A percentile compares a stretch with the other conserved stretches of the same genome.
phyloP scores from a whole-genome alignment of 2,329 filamentous ascomycete genomes.

The Phyllosticta citrichinensis region DNA sequence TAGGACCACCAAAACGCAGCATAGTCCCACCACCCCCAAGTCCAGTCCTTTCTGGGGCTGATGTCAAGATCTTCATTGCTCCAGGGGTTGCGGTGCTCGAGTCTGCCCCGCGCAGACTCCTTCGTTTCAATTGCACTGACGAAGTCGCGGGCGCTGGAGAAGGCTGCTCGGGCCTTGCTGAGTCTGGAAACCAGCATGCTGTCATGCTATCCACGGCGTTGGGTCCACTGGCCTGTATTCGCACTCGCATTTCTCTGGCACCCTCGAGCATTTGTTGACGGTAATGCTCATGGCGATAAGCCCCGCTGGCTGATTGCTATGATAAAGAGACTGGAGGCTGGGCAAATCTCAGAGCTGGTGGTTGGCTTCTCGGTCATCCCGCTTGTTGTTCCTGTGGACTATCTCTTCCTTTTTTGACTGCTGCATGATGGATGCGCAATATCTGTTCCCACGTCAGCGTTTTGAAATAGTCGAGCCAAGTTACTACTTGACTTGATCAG shows the following conservation, averaged over 20 bases:
- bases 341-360: neutral
- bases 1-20: conserved; percentile 14
- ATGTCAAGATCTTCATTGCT: conserved; percentile 14
- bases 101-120: conserved; percentile 10
- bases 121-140: conserved; percentile 9
- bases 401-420: too few relatives aligned
- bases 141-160: conserved; percentile 11
- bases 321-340: neutral
- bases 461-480: too few relatives aligned
- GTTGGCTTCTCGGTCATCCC: neutral
- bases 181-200: neutral
- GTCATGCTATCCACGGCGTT: neutral
- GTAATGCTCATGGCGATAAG: neutral
- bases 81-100: conserved; percentile 12
- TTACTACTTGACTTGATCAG: neutral
- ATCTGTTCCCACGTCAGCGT: too few relatives aligned
- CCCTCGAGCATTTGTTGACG: neutral
- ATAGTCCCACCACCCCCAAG: conserved; percentile 14
- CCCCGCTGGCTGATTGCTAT: neutral
- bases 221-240: too few relatives aligned
- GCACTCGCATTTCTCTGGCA: neutral
- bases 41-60: conserved; percentile 11
- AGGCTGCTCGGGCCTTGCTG: conserved; percentile 1
- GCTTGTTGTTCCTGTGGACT: too few relatives aligned
- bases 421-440: too few relatives aligned